These are phyloP conservation scores for Steccherinum ochraceum DNA, from an alignment of 768 basidiomycete species.

Conservation along the genomic window DNA sequence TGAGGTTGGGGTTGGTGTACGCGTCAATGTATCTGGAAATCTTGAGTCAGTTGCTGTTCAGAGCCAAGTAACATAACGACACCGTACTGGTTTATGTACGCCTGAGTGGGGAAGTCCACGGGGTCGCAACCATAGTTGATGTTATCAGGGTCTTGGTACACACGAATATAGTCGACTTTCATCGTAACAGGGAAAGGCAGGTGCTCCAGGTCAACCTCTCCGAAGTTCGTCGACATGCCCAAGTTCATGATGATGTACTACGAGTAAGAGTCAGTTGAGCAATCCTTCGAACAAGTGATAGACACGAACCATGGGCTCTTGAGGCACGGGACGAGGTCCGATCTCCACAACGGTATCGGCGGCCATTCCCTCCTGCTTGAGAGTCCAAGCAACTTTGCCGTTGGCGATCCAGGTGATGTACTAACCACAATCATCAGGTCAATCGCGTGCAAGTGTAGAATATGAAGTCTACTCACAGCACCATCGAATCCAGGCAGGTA, in stretches of 20 bases:
- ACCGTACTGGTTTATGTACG: constrained; percentile 69
- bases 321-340: constrained; percentile 60
- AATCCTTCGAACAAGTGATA: background rate
- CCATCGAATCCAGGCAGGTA: constrained; percentile 63
- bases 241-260: constrained; percentile 53
- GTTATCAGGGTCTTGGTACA: constrained; percentile 51
- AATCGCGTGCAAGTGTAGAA: background rate
- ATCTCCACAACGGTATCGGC: constrained; percentile 55
- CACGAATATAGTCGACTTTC: constrained; percentile 79
- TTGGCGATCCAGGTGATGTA: constrained; percentile 80
- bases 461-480: constrained; percentile 35
- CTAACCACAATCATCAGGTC: constrained; percentile 21
- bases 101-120: constrained; percentile 59
- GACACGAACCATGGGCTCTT: constrained; percentile 71
- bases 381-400: constrained; percentile 59
- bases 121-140: constrained; percentile 69
- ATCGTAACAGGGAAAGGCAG: constrained; percentile 50
- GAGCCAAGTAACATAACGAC: background rate
- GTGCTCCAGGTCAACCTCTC: constrained; percentile 48
- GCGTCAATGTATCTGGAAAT: constrained; percentile 53
- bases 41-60: too few species aligned
- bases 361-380: constrained; percentile 56
- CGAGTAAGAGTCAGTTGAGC: constrained; percentile 18
- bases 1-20: constrained; percentile 62
- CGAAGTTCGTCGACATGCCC: constrained; percentile 61